Evolutionary conservation across 1,139 yeast genomes (phyloP), one percentile per base, ranked within the genome.

Genomic region (Lodderomyces oxycetoniae): DNA sequence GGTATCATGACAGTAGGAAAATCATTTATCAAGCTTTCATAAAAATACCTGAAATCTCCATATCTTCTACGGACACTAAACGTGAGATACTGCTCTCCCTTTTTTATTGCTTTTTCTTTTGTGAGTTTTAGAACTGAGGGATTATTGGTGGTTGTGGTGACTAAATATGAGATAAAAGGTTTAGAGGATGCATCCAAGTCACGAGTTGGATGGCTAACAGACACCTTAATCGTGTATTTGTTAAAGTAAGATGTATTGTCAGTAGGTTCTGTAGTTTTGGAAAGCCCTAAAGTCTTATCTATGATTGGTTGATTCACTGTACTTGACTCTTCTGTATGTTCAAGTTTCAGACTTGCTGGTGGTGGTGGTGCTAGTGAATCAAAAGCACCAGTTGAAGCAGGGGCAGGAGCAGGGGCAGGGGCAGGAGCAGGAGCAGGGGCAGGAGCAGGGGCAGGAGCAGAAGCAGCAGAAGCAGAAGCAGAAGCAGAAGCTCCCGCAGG

Each of bases 1-100:
- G 98, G 98, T 0, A 91, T 77, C 24, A 91, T 77, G 38, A 84
- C 71, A 3, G 93, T 84, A 0, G 96, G 95, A 51, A 70, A 85
- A 52, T 88, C 96, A 47, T 76, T 79, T 32, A 67, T 55, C 35
- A 91, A 65, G 41, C 87, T 78, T 41, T 81, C 84, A 55, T 82
- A 85, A 28, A 91, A 68, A 45, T 81, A 78, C 38, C 82, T 73
- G 57, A 91, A 87, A 57, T 87, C 95, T 7, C 87, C 82, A 55
- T 83, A 86, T 36, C 95, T 70, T 45, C 95, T 70, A 39, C 94
- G 74, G 2, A 82, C 85, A 17, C 67, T 67, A 35, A 78, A 71
- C 13, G 65, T 61, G 1, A 63, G 53, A 16, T 57, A 52, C 28
- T 68, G 47, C 16, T 39, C 40, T 13, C 34, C 41, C 4, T 32